Evolutionary conservation across 2,329 filamentous ascomycete species (phyloP).

Genomic region (Magnaporthiopsis incrustans): DNA sequence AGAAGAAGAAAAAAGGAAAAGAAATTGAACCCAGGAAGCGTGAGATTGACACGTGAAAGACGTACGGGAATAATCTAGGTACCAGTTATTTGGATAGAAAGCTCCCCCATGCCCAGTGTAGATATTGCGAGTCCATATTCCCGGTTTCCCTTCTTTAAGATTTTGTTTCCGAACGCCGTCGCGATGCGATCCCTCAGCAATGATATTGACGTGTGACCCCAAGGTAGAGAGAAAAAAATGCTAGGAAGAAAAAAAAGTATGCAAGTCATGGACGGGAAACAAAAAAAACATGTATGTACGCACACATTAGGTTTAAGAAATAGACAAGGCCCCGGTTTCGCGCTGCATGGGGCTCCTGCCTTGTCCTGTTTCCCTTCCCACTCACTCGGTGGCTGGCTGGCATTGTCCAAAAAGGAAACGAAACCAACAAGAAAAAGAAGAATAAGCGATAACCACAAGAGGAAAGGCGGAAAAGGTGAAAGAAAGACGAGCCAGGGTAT

Average conservation of each 20-base stretch:
- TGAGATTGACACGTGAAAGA: background rate
- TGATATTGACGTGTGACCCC: background rate
- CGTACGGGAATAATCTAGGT: background rate
- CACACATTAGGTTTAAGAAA: background rate
- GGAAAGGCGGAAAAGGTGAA: background rate
- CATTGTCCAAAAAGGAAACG: background rate
- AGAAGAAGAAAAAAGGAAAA: too few species aligned
- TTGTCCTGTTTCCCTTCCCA: background rate
- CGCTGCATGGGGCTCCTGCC: background rate
- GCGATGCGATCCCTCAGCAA: background rate
- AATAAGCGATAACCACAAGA: background rate
- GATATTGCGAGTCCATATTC: background rate
- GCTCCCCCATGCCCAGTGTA: background rate
- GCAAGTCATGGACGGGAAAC: background rate
- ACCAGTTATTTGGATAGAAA: background rate
- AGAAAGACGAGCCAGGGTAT: background rate
- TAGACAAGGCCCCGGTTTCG: background rate
- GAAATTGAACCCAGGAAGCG: too few species aligned
- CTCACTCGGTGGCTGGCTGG: background rate
- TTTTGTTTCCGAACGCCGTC: constrained; percentile 1
- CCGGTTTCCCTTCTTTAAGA: background rate
- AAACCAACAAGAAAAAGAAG: background rate
- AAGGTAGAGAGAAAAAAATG: background rate
- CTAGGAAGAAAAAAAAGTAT: background rate
- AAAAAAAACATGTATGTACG: background rate